Evolutionary conservation across 2,329 filamentous ascomycete genomes (phyloP).

Genomic region (Monosporascus sp.): DNA sequence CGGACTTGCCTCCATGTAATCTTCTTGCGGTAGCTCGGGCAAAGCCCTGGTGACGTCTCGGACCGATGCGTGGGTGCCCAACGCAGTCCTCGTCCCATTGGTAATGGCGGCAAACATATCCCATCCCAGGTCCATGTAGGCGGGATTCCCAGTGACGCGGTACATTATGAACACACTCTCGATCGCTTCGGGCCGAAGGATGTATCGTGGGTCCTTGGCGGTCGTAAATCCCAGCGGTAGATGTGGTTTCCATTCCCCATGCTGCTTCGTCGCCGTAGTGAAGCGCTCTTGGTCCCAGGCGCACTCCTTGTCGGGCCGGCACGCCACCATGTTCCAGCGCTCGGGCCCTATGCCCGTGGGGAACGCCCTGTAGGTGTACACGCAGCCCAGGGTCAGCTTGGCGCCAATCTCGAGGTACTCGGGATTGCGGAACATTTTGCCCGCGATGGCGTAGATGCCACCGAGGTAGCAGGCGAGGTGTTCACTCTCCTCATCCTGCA

Average conservation of each 20-base stretch:
- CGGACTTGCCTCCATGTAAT: slow-evolving; percentile 33
- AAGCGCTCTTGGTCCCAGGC: slow-evolving; percentile 20
- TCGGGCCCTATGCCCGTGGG: slow-evolving; percentile 59
- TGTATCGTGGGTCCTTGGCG: slow-evolving; percentile 30
- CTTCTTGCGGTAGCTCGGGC: slow-evolving; percentile 39
- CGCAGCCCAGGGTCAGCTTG: slow-evolving; percentile 57
- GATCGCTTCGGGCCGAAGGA: slow-evolving; percentile 28
- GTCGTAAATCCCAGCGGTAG: slow-evolving; percentile 52
- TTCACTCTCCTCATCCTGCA: slow-evolving; percentile 34
- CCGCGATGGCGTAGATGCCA: slow-evolving; percentile 64
- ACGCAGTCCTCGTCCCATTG: slow-evolving; percentile 19
- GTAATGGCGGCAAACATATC: slow-evolving; percentile 24
- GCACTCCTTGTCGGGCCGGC: slow-evolving; percentile 30
- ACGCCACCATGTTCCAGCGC: slow-evolving; percentile 44
- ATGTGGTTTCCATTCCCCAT: slow-evolving; percentile 21
- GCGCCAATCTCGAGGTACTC: slow-evolving; percentile 51
- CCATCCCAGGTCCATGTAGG: slow-evolving; percentile 26
- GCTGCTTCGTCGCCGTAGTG: slow-evolving; percentile 15
- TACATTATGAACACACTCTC: slow-evolving; percentile 29
- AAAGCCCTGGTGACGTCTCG: slow-evolving; percentile 35
- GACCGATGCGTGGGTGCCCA: slow-evolving; percentile 22
- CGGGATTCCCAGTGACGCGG: slow-evolving; percentile 22
- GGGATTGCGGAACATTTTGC: slow-evolving; percentile 51
- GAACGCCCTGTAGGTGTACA: slow-evolving; percentile 55
- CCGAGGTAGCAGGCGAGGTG: slow-evolving; percentile 68